These are phyloP conservation scores for Blastobotrys illinoisensis DNA, from an alignment of 1,139 yeast species.

Conservation along the genomic window DNA sequence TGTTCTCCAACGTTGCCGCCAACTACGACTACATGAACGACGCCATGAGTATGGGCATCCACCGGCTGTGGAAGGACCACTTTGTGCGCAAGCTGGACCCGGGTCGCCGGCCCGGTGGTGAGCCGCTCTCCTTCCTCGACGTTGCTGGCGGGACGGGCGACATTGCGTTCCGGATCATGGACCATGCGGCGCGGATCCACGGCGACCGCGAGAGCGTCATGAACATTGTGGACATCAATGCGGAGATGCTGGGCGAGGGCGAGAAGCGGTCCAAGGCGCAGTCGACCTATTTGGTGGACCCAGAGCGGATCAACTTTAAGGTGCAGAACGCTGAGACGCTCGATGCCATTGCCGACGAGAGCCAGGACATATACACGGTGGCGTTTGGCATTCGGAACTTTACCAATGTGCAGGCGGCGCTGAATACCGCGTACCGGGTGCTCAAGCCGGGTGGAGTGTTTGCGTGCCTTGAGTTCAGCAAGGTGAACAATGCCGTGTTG, in stretches of 20 bases:
- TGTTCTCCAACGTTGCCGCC: constrained; percentile 90
- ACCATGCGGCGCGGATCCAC: constrained; percentile 77
- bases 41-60: constrained; percentile 94
- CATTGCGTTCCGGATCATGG: constrained; percentile 90
- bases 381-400: constrained; percentile 97
- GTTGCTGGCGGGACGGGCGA: constrained; percentile 99
- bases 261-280: constrained; percentile 54
- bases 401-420: constrained; percentile 89
- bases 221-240: constrained; percentile 91
- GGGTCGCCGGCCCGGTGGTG: constrained; percentile 85
- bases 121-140: constrained; percentile 82
- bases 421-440: constrained; percentile 89
- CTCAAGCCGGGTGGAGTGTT: constrained; percentile 98
- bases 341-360: constrained; percentile 76
- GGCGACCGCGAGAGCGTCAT: constrained; percentile 73
- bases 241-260: constrained; percentile 95
- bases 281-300: constrained; percentile 43
- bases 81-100: constrained; percentile 85
- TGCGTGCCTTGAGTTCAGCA: constrained; percentile 92
- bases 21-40: constrained; percentile 96
- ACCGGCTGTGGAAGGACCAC: constrained; percentile 91
- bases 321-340: constrained; percentile 92
- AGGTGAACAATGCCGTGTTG: constrained; percentile 74
- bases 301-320: constrained; percentile 64
- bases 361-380: constrained; percentile 92